These are phyloP conservation scores for Rhodotorula sp. DNA, from an alignment of 1,284 basidiomycete species.

Conservation along the genomic window DNA sequence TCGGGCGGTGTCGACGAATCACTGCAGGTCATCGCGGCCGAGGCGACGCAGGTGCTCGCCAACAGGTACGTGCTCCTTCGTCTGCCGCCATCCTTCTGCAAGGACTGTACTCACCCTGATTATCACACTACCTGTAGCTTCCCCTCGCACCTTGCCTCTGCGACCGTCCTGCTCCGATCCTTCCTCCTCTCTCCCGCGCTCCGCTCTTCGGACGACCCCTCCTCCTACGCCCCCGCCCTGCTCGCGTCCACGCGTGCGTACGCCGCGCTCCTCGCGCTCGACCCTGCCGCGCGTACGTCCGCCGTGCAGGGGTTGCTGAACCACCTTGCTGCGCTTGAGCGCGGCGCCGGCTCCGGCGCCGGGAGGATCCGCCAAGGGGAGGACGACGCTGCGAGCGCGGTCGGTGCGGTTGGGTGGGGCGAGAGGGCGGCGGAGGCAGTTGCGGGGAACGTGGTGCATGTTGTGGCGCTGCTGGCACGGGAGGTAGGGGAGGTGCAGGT, in stretches of 20 bases:
- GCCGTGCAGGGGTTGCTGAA: constrained; percentile 39
- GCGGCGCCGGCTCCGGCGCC: background rate
- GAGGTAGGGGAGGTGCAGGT: constrained; percentile 81
- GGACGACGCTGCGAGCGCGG: background rate
- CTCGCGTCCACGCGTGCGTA: background rate
- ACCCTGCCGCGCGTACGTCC: background rate
- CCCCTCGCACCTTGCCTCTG: background rate
- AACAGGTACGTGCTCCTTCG: background rate
- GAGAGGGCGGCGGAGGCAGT: background rate
- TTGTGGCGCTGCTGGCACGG: constrained; percentile 77
- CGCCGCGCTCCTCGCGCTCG: background rate
- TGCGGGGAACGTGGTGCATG: constrained; percentile 46
- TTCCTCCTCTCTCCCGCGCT: constrained; percentile 17
- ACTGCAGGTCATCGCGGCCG: constrained; percentile 14
- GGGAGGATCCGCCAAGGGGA: background rate
- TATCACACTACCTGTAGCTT: background rate
- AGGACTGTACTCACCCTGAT: background rate
- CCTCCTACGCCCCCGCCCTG: background rate
- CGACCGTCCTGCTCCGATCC: constrained; percentile 1
- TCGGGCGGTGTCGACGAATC: constrained; percentile 6
- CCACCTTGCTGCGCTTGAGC: constrained; percentile 13
- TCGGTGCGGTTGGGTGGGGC: background rate
- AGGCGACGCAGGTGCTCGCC: constrained; percentile 7
- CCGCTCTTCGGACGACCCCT: constrained; percentile 5
- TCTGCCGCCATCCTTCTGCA: background rate